These are phyloP conservation scores for Laguncularia racemosa DNA, from an alignment of 345 rosid genomes.

Conservation along the genomic window DNA sequence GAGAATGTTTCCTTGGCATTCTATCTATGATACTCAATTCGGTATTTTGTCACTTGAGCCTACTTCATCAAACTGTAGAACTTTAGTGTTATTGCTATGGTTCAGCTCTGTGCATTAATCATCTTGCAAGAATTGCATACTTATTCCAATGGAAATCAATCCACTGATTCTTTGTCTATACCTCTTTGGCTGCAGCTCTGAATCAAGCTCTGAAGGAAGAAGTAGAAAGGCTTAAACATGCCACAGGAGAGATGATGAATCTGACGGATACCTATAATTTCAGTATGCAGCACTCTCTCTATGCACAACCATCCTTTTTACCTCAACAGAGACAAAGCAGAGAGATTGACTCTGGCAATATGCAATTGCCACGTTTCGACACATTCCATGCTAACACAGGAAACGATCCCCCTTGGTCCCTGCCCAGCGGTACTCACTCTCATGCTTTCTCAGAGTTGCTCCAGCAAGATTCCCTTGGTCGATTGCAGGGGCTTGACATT, in stretches of 20 bases:
- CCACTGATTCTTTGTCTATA: too few species aligned
- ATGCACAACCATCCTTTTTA: constrained; percentile 36
- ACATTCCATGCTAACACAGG: constrained; percentile 36
- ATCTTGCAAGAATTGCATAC: too few species aligned
- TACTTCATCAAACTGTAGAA: too few species aligned
- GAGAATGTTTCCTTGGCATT: too few species aligned
- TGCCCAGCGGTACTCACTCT: constrained; percentile 23
- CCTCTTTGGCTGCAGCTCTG: constrained; percentile 35
- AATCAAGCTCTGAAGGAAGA: constrained; percentile 86
- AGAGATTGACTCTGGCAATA: constrained; percentile 25
- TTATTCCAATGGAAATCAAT: too few species aligned
- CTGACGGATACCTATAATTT: constrained; percentile 53
- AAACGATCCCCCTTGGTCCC: constrained; percentile 22
- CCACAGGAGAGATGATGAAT: constrained; percentile 65
- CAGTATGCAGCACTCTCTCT: constrained; percentile 57
- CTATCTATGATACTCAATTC: too few species aligned
- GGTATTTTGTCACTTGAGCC: too few species aligned
- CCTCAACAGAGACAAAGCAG: constrained; percentile 37
- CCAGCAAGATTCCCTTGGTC: constrained; percentile 65
- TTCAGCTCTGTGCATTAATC: too few species aligned
- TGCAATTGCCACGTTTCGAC: constrained; percentile 45
- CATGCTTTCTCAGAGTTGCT: constrained; percentile 46
- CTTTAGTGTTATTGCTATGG: too few species aligned
- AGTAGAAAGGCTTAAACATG: constrained; percentile 69
- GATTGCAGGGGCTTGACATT: constrained; percentile 81